Percentiles rank a stretch among this genome's conserved stretches.
phyloP scores from a whole-genome alignment of 23 red algal species.

The Gracilaria gracilis region DNA sequence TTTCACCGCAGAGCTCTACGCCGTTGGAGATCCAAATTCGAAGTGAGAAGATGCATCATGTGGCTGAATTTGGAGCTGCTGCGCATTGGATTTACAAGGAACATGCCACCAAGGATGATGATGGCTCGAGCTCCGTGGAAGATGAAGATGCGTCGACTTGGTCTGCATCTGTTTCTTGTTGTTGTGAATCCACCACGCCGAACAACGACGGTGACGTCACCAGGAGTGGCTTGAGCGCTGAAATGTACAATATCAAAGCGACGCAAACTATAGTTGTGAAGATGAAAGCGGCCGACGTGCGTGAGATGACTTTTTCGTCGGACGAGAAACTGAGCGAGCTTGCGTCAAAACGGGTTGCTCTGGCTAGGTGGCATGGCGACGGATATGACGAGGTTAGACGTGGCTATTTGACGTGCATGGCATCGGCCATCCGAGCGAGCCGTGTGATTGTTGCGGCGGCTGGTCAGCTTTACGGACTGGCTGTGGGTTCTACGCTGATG shows the following conservation, averaged over 20 bases:
- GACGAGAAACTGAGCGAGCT: constrained; percentile 8
- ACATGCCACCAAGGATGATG: not conserved
- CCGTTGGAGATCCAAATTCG: constrained; percentile 95
- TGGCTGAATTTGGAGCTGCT: constrained; percentile 88
- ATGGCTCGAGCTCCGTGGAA: not conserved
- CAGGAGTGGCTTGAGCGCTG: not conserved
- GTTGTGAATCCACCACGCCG: not conserved
- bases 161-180: too few species aligned
- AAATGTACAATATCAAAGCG: not conserved
- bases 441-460: constrained; percentile 73
- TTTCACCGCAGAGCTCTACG: constrained; percentile 35
- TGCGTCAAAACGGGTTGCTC: not conserved
- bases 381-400: constrained; percentile 25
- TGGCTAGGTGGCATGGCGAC: constrained; percentile 23
- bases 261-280: not conserved
- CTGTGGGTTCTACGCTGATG: constrained; percentile 69
- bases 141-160: not conserved
- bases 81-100: constrained; percentile 98
- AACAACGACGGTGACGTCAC: not conserved
- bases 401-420: constrained; percentile 62
- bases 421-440: constrained; percentile 68
- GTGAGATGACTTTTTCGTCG: not conserved
- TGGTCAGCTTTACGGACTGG: constrained; percentile 66
- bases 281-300: constrained; percentile 21
- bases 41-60: constrained; percentile 84